Conservation (phyloP, 768 basidiomycete species). For the Solioccasus polychromus region DNA sequence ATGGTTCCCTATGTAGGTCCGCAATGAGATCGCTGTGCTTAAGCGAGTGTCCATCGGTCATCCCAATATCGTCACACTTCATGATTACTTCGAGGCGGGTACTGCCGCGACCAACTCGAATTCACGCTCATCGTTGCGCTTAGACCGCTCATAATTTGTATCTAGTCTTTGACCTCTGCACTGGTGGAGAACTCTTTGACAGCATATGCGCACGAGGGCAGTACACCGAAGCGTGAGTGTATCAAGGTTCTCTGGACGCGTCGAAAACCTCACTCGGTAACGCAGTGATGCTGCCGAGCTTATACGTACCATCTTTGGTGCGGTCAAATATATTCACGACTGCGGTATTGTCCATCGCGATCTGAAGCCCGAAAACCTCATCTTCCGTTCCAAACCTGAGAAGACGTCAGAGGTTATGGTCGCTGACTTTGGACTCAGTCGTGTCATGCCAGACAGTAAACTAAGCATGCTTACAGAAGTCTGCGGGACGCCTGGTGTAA, state of each 20-base stretch:
- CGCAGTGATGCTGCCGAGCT: conserved; percentile 84
- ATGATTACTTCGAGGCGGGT: conserved; percentile 91
- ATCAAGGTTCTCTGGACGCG: not conserved
- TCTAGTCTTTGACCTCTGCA: conserved; percentile 94
- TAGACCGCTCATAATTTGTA: conserved; percentile 92
- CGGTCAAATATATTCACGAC: conserved; percentile 90
- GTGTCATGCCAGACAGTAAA: conserved; percentile 89
- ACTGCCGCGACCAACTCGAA: not conserved
- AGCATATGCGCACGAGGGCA: conserved; percentile 97
- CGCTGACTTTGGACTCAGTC: conserved; percentile 92
- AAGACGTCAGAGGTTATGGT: conserved; percentile 90
- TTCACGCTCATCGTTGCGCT: not conserved
- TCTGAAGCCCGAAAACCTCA: conserved; percentile 95
- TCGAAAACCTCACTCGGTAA: conserved; percentile 25
- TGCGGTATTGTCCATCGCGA: conserved; percentile 95
- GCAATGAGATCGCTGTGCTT: conserved; percentile 95
- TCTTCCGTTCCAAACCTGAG: conserved; percentile 87
- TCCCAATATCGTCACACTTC: conserved; percentile 85
- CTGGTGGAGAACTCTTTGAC: conserved; percentile 98
- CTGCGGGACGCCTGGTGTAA: conserved; percentile 88
- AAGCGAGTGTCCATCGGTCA: conserved; percentile 92
- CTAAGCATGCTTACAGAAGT: conserved; percentile 88
- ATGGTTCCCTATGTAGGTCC: conserved; percentile 59
- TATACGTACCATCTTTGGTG: conserved; percentile 79
- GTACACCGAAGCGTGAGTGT: conserved; percentile 85